Evolutionary conservation across 495 filamentous ascomycete species (phyloP).

Genomic region (Xylaria scruposa): DNA sequence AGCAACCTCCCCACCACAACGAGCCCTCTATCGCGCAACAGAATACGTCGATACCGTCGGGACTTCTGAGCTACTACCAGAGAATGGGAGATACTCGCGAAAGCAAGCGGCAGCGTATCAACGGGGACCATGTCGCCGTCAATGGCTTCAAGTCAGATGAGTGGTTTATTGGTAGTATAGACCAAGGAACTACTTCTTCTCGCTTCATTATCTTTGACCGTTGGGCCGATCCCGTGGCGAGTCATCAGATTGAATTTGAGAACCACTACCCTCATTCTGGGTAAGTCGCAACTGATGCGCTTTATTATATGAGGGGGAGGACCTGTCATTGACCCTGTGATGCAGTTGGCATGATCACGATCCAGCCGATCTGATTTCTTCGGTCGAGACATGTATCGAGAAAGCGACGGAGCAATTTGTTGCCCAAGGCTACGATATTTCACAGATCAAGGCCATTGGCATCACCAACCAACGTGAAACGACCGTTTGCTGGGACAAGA

Average conservation of each 20-base stretch:
- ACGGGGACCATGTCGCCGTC: slow-evolving; percentile 17
- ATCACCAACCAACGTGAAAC: slow-evolving; percentile 97
- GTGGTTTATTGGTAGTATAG: slow-evolving; percentile 69
- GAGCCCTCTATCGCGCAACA: not conserved
- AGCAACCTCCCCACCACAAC: slow-evolving; percentile 1
- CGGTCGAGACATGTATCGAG: slow-evolving; percentile 86
- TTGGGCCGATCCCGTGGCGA: slow-evolving; percentile 77
- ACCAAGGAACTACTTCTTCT: slow-evolving; percentile 92
- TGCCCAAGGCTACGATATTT: slow-evolving; percentile 70
- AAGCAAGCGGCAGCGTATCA: slow-evolving; percentile 29
- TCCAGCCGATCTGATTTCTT: slow-evolving; percentile 76
- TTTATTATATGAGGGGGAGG: slow-evolving; percentile 27
- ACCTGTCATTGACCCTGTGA: slow-evolving; percentile 8
- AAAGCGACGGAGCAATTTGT: slow-evolving; percentile 76
- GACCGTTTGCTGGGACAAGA: slow-evolving; percentile 86
- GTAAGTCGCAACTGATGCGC: slow-evolving; percentile 54
- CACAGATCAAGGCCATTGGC: slow-evolving; percentile 83
- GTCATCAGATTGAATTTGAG: slow-evolving; percentile 90
- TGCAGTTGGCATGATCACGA: slow-evolving; percentile 94
- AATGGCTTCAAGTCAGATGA: slow-evolving; percentile 25
- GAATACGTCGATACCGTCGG: not conserved
- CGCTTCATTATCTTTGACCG: slow-evolving; percentile 92
- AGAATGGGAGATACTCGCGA: slow-evolving; percentile 30
- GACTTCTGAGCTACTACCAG: slow-evolving; percentile 18
- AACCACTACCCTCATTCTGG: slow-evolving; percentile 89